Conservation (phyloP, 306 rosid species). For the Carpinus viminea region DNA sequence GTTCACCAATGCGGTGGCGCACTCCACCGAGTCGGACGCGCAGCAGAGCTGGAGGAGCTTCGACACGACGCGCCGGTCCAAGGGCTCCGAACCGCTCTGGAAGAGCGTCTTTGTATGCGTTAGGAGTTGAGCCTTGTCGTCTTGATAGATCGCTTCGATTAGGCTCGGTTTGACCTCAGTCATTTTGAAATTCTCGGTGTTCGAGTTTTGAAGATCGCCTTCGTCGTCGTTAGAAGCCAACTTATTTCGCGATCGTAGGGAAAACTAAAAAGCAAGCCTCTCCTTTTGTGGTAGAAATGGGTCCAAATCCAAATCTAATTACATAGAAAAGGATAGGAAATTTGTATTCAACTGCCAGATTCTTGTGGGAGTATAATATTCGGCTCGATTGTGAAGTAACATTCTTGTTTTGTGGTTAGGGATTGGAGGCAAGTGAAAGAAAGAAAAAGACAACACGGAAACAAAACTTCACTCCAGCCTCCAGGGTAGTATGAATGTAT, state of each 20-base stretch:
- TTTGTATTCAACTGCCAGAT: neutral
- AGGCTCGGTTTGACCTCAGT: constrained; percentile 20
- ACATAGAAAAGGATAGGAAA: neutral
- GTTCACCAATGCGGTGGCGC: constrained; percentile 33
- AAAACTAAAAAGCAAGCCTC: constrained; percentile 8
- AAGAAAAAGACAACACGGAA: constrained; percentile 18
- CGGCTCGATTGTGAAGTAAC: constrained; percentile 30
- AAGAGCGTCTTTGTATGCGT: constrained; percentile 20
- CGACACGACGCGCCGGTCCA: constrained; percentile 26
- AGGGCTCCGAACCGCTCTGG: constrained; percentile 3
- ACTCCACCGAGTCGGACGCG: constrained; percentile 36
- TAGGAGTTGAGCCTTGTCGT: constrained; percentile 29
- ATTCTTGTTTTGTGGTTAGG: neutral
- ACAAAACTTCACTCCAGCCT: neutral
- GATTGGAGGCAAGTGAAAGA: constrained; percentile 10
- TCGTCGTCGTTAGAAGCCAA: neutral
- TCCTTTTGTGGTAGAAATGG: neutral
- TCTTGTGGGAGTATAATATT: neutral
- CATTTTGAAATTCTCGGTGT: neutral
- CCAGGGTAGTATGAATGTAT: neutral
- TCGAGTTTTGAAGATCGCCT: neutral
- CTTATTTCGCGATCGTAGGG: neutral
- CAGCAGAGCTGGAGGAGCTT: constrained; percentile 50
- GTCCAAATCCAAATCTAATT: neutral
- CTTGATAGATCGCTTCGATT: constrained; percentile 13